These are phyloP conservation scores for Fennellomyces sp. DNA, from an alignment of 371 early-diverging fungal species.

Conservation along the genomic window DNA sequence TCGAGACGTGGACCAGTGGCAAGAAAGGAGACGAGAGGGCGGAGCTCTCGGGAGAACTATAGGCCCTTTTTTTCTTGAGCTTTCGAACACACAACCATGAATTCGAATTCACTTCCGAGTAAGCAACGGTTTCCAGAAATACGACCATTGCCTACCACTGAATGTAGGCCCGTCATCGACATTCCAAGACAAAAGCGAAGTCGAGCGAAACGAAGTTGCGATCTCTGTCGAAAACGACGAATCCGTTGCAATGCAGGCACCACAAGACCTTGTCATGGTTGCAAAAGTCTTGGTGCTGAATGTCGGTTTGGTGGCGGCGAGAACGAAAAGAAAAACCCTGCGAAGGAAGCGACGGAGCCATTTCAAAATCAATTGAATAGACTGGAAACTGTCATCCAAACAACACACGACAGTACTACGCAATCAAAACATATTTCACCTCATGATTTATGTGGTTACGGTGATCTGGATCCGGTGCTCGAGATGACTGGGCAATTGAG, in stretches of 20 bases:
- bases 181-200: constrained; percentile 14
- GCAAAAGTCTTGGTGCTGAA: constrained; percentile 19
- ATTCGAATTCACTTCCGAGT: too few species aligned
- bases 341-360: constrained; percentile 18
- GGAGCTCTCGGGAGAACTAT: too few species aligned
- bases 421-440: too few species aligned
- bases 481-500: not conserved
- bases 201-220: constrained; percentile 24
- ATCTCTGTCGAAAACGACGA: constrained; percentile 19
- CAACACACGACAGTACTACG: too few species aligned
- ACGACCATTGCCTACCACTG: not conserved
- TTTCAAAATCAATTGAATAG: constrained; percentile 28
- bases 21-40: too few species aligned
- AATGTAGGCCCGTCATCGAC: not conserved
- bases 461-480: not conserved
- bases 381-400: constrained; percentile 33
- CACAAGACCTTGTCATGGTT: constrained; percentile 36
- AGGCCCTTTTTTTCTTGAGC: too few species aligned
- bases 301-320: constrained; percentile 31
- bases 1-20: too few species aligned
- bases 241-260: constrained; percentile 26
- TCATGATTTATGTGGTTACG: too few species aligned
- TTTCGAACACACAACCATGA: too few species aligned
- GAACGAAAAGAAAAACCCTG: constrained; percentile 32
- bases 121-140: not conserved